A percentile compares a stretch with the other conserved stretches of the same genome.
phyloP scores from a whole-genome alignment of 2,329 filamentous ascomycete species.

The Botrytis fabae region DNA sequence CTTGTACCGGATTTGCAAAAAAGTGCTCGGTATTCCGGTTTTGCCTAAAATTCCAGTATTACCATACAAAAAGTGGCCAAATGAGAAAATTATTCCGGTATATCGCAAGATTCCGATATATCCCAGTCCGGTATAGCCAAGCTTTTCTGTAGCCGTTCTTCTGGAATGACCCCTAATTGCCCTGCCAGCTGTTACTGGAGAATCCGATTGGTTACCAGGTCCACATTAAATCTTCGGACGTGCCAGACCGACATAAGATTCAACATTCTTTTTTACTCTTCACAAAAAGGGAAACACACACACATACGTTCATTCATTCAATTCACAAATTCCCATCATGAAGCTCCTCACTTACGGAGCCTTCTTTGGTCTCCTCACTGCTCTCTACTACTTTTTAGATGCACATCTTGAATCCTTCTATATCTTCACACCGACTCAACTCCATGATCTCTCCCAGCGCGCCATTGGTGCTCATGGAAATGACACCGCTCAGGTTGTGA shows the following conservation, averaged over 20 bases:
- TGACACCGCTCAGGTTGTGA: conserved; percentile 68
- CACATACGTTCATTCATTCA: no score
- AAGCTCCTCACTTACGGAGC: conserved; percentile 48
- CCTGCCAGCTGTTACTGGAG: background rate
- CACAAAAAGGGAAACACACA: background rate
- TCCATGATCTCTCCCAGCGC: conserved; percentile 67
- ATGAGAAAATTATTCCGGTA: no score
- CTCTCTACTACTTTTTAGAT: conserved; percentile 57
- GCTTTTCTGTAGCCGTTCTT: background rate
- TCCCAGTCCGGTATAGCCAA: no score
- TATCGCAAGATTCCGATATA: no score
- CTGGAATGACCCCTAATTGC: background rate
- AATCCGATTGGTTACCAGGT: conserved; percentile 8
- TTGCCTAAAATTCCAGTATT: no score
- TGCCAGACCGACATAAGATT: conserved; percentile 3
- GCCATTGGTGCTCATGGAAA: conserved; percentile 71
- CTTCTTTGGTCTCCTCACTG: conserved; percentile 55
- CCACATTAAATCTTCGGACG: conserved; percentile 3
- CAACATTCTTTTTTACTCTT: background rate
- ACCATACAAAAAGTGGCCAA: no score
- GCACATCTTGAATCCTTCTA: conserved; percentile 60
- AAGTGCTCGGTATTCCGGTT: no score
- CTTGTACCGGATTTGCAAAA: no score
- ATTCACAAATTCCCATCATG: conserved; percentile 15
- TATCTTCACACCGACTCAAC: conserved; percentile 68